These are phyloP conservation scores for Ophiocordyceps camponoti-rufipedis DNA, from an alignment of 2,329 filamentous ascomycete genomes.

Conservation along the genomic window DNA sequence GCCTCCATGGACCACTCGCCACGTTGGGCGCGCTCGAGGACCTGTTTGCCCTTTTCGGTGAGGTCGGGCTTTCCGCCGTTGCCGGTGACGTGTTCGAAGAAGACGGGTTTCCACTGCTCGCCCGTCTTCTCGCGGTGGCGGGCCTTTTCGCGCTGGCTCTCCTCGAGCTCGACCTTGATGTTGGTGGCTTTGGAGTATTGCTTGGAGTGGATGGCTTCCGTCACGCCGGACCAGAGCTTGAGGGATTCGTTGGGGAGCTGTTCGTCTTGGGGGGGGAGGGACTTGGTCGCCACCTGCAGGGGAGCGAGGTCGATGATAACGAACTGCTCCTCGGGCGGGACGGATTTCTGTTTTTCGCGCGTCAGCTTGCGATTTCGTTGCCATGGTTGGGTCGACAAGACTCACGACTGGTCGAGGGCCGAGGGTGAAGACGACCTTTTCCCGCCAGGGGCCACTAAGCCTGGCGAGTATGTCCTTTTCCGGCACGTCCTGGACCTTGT, in stretches of 20 bases:
- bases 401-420: slow-evolving; percentile 44
- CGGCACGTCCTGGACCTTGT: slow-evolving; percentile 67
- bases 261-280: slow-evolving; percentile 54
- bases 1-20: slow-evolving; percentile 31
- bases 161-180: slow-evolving; percentile 82
- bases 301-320: slow-evolving; percentile 81
- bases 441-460: slow-evolving; percentile 75
- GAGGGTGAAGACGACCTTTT: slow-evolving; percentile 43
- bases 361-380: background rate
- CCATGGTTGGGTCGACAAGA: slow-evolving; percentile 4
- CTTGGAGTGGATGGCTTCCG: slow-evolving; percentile 65
- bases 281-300: slow-evolving; percentile 61
- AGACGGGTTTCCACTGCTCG: slow-evolving; percentile 66
- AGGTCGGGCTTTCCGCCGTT: slow-evolving; percentile 36
- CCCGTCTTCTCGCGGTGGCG: slow-evolving; percentile 55
- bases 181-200: slow-evolving; percentile 72
- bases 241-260: slow-evolving; percentile 85
- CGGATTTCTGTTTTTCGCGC: slow-evolving; percentile 12
- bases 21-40: slow-evolving; percentile 33
- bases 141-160: slow-evolving; percentile 70
- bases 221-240: slow-evolving; percentile 75
- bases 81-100: slow-evolving; percentile 50
- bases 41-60: slow-evolving; percentile 31
- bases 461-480: slow-evolving; percentile 69
- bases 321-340: slow-evolving; percentile 40